phyloP scores from a whole-genome alignment of 2,329 filamentous ascomycete species.

The Endoconidiophora polonica region DNA sequence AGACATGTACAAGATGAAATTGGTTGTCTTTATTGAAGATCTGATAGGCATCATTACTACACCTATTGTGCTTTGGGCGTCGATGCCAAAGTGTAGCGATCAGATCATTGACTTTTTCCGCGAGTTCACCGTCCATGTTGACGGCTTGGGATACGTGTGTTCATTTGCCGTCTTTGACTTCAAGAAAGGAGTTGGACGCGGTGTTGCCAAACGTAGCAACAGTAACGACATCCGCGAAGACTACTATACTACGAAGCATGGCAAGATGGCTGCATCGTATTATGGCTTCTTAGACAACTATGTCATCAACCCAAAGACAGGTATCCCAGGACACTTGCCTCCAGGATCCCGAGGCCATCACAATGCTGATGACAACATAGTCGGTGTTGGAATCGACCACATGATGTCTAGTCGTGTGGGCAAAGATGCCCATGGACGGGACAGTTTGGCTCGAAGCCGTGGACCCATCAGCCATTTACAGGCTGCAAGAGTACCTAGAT shows the following conservation, averaged over 20 bases:
- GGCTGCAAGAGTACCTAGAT: conserved; percentile 1
- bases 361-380: not conserved
- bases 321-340: conserved; percentile 43
- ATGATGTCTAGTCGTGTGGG: not conserved
- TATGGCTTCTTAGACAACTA: conserved; percentile 93
- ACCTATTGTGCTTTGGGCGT: conserved; percentile 74
- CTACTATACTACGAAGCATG: conserved; percentile 88
- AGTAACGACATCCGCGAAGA: conserved; percentile 61
- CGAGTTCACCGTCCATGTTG: conserved; percentile 92
- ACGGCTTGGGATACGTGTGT: conserved; percentile 88
- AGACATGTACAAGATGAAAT: conserved; percentile 76
- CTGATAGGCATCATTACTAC: conserved; percentile 84
- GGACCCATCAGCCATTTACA: conserved; percentile 1
- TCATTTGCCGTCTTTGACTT: conserved; percentile 97
- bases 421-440: not conserved
- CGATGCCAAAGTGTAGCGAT: conserved; percentile 74
- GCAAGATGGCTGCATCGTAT: conserved; percentile 96
- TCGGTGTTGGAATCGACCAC: not conserved
- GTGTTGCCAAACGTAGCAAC: conserved; percentile 17
- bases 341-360: conserved; percentile 32
- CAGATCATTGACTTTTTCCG: conserved; percentile 95
- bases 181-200: conserved; percentile 52
- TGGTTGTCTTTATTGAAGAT: conserved; percentile 84
- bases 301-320: conserved; percentile 53
- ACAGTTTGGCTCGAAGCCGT: not conserved